A percentile compares a stretch with the other conserved stretches of the same genome.
phyloP scores from a whole-genome alignment of 208 protist genomes.

The Balamuthia mandrillaris region DNA sequence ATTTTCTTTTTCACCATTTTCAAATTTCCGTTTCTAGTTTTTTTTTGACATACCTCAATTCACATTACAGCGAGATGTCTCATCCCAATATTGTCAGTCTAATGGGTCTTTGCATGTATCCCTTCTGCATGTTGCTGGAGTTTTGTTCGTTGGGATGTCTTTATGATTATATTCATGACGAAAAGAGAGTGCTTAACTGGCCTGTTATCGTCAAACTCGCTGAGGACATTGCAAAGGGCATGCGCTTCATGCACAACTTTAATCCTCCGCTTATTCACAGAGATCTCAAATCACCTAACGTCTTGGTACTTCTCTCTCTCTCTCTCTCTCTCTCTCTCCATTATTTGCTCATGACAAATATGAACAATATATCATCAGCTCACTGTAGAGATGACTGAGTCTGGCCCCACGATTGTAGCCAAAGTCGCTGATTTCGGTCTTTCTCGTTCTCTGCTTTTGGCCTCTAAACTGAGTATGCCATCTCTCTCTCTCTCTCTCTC shows the following conservation, averaged over 20 bases:
- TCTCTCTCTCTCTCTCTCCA: no score
- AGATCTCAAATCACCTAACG: slow-evolving; percentile 27
- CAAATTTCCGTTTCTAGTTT: not conserved
- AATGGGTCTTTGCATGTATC: slow-evolving; percentile 4
- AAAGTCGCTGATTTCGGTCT: slow-evolving; percentile 41
- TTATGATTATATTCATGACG: slow-evolving; percentile 32
- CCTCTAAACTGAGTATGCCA: slow-evolving; percentile 13
- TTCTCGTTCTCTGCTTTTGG: slow-evolving; percentile 39
- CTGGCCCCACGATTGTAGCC: slow-evolving; percentile 11
- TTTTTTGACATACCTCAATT: not conserved
- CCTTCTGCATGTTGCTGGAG: slow-evolving; percentile 38
- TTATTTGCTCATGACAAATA: no score
- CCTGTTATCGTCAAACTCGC: slow-evolving; percentile 8
- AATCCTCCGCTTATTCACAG: slow-evolving; percentile 21
- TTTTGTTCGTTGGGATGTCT: slow-evolving; percentile 25
- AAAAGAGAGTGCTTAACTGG: not conserved
- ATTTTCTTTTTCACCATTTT: not conserved
- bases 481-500: not conserved
- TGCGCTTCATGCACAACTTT: slow-evolving; percentile 44
- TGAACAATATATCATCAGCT: not conserved
- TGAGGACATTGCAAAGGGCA: slow-evolving; percentile 21
- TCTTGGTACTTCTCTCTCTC: slow-evolving; percentile 20
- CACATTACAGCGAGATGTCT: not conserved
- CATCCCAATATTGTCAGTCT: slow-evolving; percentile 35
- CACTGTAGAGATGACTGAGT: not conserved